Conservation (phyloP, 73 alveolate genomes). For the Breviolum minutum region DNA sequence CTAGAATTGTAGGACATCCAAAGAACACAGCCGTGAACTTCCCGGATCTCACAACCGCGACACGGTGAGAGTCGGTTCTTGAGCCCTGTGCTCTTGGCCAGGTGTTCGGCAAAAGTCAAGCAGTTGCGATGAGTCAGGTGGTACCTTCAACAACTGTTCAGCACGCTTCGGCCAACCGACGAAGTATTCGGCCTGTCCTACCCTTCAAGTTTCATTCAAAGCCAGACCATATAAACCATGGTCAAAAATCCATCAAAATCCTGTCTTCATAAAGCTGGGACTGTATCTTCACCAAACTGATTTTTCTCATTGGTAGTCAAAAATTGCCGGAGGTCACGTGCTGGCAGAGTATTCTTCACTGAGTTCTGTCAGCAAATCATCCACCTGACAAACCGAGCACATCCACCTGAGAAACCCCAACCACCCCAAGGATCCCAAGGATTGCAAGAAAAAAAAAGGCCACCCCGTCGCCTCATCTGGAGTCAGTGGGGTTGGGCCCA, state of each 20-base stretch:
- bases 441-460: not conserved
- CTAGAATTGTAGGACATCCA: too few species aligned
- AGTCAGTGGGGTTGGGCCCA: constrained; percentile 65
- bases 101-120: constrained; percentile 64
- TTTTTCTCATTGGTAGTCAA: not conserved
- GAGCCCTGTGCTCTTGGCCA: constrained; percentile 18
- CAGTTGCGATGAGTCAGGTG: constrained; percentile 87
- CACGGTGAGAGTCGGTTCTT: too few species aligned
- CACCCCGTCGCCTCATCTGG: constrained; percentile 18
- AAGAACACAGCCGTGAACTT: too few species aligned
- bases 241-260: not conserved
- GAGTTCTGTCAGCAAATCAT: constrained; percentile 30
- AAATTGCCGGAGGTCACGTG: constrained; percentile 9
- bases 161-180: not conserved
- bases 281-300: too few species aligned
- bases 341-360: constrained; percentile 86
- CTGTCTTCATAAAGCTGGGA: too few species aligned
- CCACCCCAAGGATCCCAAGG: constrained; percentile 27
- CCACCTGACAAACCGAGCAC: constrained; percentile 29
- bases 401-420: not conserved
- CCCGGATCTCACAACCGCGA: too few species aligned
- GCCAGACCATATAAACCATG: not conserved
- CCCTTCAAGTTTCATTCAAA: not conserved
- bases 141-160: constrained; percentile 20
- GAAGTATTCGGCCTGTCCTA: not conserved